Conservation (phyloP, 1,284 basidiomycete species). For the Mycosarcoma mackinlayi region DNA sequence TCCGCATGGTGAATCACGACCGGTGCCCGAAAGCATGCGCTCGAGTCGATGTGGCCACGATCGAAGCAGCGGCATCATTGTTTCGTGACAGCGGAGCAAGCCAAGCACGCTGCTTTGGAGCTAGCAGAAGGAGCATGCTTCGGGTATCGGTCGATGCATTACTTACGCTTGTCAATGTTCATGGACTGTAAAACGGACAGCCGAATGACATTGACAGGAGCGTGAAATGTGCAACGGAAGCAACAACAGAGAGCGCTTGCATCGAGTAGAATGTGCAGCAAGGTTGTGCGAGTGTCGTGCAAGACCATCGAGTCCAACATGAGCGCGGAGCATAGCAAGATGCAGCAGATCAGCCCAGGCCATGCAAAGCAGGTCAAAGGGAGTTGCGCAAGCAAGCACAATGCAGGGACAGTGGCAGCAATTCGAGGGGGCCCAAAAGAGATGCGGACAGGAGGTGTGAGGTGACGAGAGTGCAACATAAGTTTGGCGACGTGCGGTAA, state of each 20-base stretch:
- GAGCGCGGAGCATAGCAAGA: background rate
- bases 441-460: background rate
- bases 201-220: constrained; percentile 7
- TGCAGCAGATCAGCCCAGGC: background rate
- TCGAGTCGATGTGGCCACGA: too few relatives aligned
- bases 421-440: background rate
- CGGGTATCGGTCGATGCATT: background rate
- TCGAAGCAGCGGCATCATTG: too few relatives aligned
- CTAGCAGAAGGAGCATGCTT: background rate
- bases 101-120: background rate
- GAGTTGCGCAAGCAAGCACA: background rate
- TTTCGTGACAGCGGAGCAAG: too few relatives aligned
- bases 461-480: constrained; percentile 8
- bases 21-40: too few relatives aligned
- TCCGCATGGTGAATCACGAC: background rate
- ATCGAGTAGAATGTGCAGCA: constrained; percentile 1
- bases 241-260: background rate
- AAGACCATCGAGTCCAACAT: background rate
- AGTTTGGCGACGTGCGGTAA: background rate
- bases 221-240: background rate
- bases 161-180: constrained; percentile 64
- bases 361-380: background rate
- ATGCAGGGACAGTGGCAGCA: background rate
- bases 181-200: constrained; percentile 47
- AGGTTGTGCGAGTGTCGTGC: background rate